Evolutionary conservation across 2,329 filamentous ascomycete genomes (phyloP).

Genomic region (Pleoardoris graminearum): DNA sequence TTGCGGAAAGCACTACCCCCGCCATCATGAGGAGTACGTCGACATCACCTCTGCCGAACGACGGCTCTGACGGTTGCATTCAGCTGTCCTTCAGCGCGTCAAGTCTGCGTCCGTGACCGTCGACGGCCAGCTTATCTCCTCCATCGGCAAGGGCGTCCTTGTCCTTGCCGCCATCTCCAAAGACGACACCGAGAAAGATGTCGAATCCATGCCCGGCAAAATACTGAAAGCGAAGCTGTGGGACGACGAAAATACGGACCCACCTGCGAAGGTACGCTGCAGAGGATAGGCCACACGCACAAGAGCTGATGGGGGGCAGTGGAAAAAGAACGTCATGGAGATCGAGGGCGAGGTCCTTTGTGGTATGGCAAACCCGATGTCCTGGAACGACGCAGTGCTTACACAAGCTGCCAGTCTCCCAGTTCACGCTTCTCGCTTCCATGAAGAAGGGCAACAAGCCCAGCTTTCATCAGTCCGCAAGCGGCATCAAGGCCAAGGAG

Average conservation of each 20-base stretch:
- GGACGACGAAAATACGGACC: slow-evolving; percentile 74
- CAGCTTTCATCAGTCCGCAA: slow-evolving; percentile 87
- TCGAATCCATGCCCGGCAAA: slow-evolving; percentile 79
- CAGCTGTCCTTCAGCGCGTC: slow-evolving; percentile 91
- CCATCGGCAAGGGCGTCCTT: slow-evolving; percentile 85
- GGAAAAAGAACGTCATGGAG: slow-evolving; percentile 88
- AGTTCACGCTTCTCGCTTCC: slow-evolving; percentile 90
- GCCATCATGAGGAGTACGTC: slow-evolving; percentile 28
- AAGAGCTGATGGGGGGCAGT: slow-evolving; percentile 56
- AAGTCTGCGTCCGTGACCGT: slow-evolving; percentile 95
- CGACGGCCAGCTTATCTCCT: slow-evolving; percentile 85
- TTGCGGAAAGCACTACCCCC: slow-evolving; percentile 15
- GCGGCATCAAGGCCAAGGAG: slow-evolving; percentile 73
- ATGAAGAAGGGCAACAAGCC: slow-evolving; percentile 97
- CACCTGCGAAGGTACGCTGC: slow-evolving; percentile 57
- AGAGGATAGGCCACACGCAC: not conserved
- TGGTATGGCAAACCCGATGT: slow-evolving; percentile 59
- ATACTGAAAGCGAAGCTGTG: slow-evolving; percentile 89
- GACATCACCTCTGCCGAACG: not conserved
- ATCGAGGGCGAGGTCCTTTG: slow-evolving; percentile 93
- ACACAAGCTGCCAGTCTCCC: slow-evolving; percentile 68
- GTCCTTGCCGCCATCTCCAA: slow-evolving; percentile 91
- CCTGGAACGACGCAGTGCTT: slow-evolving; percentile 13
- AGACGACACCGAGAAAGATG: slow-evolving; percentile 87
- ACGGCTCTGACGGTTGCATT: slow-evolving; percentile 25